A percentile compares a stretch with the other conserved stretches of the same genome.
Evolutionary conservation across 1,139 yeast species (phyloP).

Genomic region (Debaryomycetaceae sp.): DNA sequence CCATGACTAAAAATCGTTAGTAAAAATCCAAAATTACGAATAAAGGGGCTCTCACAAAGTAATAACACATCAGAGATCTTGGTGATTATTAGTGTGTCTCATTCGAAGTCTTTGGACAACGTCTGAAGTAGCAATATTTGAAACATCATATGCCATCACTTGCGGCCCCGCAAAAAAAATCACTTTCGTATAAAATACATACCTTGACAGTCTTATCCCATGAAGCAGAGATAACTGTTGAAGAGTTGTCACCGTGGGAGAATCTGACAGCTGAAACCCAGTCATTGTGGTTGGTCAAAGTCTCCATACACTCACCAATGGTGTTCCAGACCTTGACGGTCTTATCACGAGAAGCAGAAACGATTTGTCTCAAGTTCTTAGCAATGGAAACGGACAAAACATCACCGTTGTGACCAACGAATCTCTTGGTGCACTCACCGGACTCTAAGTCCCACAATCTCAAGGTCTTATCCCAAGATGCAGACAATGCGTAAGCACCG

Average conservation of each 20-base stretch:
- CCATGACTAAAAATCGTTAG: constrained; percentile 71
- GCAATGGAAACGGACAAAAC: constrained; percentile 97
- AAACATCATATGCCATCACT: constrained; percentile 52
- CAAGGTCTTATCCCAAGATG: constrained; percentile 99
- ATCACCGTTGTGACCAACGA: constrained; percentile 97
- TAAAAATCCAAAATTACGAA: constrained; percentile 5
- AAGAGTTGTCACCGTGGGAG: constrained; percentile 72
- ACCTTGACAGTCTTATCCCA: constrained; percentile 99
- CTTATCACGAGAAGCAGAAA: constrained; percentile 98
- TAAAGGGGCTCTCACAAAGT: constrained; percentile 6
- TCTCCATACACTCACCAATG: constrained; percentile 96
- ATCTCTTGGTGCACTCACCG: constrained; percentile 93
- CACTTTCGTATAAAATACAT: constrained; percentile 43
- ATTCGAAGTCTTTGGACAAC: constrained; percentile 65
- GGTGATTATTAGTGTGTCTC: constrained; percentile 95
- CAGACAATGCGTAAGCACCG: constrained; percentile 97
- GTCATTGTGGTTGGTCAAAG: constrained; percentile 94
- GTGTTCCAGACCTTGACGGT: constrained; percentile 99
- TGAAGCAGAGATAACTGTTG: constrained; percentile 94
- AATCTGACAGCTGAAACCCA: constrained; percentile 99
- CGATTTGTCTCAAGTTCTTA: constrained; percentile 96
- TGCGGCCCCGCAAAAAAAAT: background rate
- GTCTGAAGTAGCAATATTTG: constrained; percentile 99
- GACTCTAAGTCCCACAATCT: constrained; percentile 98
- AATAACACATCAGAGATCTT: constrained; percentile 83